Conservation (phyloP, 441 rosid species). For the Populus hybrid region DNA sequence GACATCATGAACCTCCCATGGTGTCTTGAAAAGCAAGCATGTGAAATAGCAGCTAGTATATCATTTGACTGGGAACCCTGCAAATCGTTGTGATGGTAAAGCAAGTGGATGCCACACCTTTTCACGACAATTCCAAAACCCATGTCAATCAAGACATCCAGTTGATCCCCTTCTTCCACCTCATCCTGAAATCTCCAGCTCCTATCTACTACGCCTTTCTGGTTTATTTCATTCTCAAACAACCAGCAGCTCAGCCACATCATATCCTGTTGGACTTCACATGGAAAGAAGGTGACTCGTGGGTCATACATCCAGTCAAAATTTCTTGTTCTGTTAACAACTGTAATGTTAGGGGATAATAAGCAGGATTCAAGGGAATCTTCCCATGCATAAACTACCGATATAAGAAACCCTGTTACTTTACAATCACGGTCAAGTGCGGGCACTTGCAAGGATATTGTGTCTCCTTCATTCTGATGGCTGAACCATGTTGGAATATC, state of each 20-base stretch:
- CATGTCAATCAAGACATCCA: conserved; percentile 15
- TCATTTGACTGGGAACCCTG: not conserved
- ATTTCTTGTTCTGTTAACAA: conserved; percentile 6
- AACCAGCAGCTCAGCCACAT: conserved; percentile 18
- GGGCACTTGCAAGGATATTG: not conserved
- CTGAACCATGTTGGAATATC: conserved; percentile 8
- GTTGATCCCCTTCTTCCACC: conserved; percentile 13
- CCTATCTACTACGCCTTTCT: not conserved
- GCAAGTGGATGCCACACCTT: conserved; percentile 14
- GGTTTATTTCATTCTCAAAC: not conserved
- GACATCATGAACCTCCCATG: not conserved
- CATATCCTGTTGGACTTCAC: conserved; percentile 6
- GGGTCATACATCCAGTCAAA: conserved; percentile 11
- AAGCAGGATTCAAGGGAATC: not conserved
- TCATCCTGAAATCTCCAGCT: conserved; percentile 13
- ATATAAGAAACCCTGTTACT: not conserved
- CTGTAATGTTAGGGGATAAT: not conserved
- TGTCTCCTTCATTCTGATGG: not conserved
- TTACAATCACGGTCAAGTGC: not conserved
- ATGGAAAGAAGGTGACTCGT: conserved; percentile 11
- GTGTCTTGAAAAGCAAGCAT: conserved; percentile 6
- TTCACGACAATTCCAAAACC: conserved; percentile 7
- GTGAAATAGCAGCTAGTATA: not conserved
- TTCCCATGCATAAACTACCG: conserved; percentile 9
- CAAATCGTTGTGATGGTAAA: not conserved